Conservation (phyloP, 495 filamentous ascomycete species). For the Penicillium salamii region DNA sequence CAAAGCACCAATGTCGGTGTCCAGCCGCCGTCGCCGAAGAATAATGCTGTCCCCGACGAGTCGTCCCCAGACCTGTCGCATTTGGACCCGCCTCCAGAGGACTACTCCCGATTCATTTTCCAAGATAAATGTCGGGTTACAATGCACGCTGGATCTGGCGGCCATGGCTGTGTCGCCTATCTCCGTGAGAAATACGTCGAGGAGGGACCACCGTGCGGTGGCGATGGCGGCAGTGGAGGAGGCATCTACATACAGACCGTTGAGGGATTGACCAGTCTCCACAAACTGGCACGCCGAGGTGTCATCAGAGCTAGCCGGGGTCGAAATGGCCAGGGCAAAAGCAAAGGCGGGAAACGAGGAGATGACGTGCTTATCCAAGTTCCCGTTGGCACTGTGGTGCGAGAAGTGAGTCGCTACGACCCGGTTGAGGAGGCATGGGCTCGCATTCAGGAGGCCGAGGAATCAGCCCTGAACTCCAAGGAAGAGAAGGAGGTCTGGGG, state of each 20-base stretch:
- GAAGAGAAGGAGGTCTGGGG: slow-evolving; percentile 10
- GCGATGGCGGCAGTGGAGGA: slow-evolving; percentile 88
- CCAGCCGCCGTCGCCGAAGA: slow-evolving; percentile 8
- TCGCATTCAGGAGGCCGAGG: slow-evolving; percentile 24
- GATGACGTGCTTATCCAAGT: slow-evolving; percentile 86
- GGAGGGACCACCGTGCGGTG: slow-evolving; percentile 92
- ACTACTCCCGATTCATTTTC: slow-evolving; percentile 80
- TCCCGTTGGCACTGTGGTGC: slow-evolving; percentile 86
- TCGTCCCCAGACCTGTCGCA: slow-evolving; percentile 47
- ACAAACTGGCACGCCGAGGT: slow-evolving; percentile 81
- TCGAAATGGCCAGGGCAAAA: slow-evolving; percentile 81
- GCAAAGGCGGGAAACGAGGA: slow-evolving; percentile 73
- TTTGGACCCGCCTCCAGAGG: slow-evolving; percentile 74
- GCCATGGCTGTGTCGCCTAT: slow-evolving; percentile 91
- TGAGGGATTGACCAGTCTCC: slow-evolving; percentile 82
- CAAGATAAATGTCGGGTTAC: slow-evolving; percentile 78
- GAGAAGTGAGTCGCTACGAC: slow-evolving; percentile 76
- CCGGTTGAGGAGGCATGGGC: slow-evolving; percentile 64
- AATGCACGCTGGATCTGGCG: slow-evolving; percentile 73
- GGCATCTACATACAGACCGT: slow-evolving; percentile 94
- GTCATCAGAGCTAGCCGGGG: slow-evolving; percentile 76
- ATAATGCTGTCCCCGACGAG: slow-evolving; percentile 15
- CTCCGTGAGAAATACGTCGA: slow-evolving; percentile 83
- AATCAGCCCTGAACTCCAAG: slow-evolving; percentile 19
- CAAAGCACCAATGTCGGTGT: slow-evolving; percentile 31